Base-by-base conservation (phyloP, 495 filamentous ascomycete species). In the Chaetomium cochliodes region DNA sequence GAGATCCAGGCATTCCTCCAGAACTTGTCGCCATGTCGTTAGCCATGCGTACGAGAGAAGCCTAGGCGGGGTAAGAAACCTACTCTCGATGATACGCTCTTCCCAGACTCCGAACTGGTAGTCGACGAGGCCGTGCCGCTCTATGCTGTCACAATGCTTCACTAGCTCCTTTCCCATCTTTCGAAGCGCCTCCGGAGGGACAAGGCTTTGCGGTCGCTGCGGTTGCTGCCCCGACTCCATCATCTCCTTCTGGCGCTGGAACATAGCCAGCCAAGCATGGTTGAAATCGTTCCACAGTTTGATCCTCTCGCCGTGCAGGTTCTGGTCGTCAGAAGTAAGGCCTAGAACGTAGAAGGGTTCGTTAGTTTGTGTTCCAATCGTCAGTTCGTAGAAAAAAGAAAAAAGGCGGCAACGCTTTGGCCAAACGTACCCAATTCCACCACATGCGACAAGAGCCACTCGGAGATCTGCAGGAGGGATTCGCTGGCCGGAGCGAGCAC, bases 31-130 rank as follows among this genome's bases (percentile, higher is more conserved):
- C 9, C 6, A 23, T 42, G 12, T 37, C 3, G 50, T 71, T 23
- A 69, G 55, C 47, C 47, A 46, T 57, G 46, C 25, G 47, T 37
- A 49, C 25, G 20, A 22, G 63, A 12, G 28, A 30, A 6, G 44
- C 39, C 57, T 3, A 13, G 22, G 11, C 2, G 46, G 39, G 9
- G 5, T 39, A 58, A 41, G 47, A 25, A 25, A 81, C 91, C 69
- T 82, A 94, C 92, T 82, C 58, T 83, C 84, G 53, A 96, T 82
- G 67, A 98, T 97, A 68, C 90, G 89, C 73, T 97, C 93, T 75
- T 98, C 94, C 85, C 91, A 93, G 52, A 98, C 90, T 4, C 94
- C 94, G 79, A 96, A 94, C 70, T 98, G 89, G 74, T 97, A 98
- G 77, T 98, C 94, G 8, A 98, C 93, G 28, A 98, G 78, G 18